Percentiles rank a stretch among this genome's conserved stretches.
Conservation (phyloP, 352 stramenopile genomes). For the Phytophthora agathidicida region DNA sequence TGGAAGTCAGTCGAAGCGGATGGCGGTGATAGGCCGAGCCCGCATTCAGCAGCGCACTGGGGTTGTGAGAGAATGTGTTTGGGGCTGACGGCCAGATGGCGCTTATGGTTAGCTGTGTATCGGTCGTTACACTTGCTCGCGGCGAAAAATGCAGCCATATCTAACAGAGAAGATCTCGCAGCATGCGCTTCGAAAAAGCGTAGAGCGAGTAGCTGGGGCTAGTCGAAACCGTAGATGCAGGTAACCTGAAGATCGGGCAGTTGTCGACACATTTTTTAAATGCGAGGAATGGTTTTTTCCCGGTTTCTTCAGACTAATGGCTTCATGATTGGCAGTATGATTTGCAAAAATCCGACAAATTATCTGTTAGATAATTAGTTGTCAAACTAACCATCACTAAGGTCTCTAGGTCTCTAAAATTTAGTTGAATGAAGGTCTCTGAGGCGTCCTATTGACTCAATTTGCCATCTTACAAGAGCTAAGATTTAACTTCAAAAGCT, state of each 20-base stretch:
- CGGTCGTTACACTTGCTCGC: background rate
- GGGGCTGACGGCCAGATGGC: slow-evolving; percentile 22
- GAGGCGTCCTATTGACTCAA: no score
- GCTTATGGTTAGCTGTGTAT: slow-evolving; percentile 10
- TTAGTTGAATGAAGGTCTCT: no score
- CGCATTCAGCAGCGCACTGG: slow-evolving; percentile 1
- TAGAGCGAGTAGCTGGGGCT: slow-evolving; percentile 1
- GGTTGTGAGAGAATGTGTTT: slow-evolving; percentile 31
- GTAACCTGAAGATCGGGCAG: slow-evolving; percentile 2
- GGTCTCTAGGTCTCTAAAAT: no score
- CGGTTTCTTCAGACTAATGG: no score
- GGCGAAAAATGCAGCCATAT: background rate
- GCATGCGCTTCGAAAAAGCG: background rate
- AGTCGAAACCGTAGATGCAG: slow-evolving; percentile 20
- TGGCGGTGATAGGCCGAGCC: background rate
- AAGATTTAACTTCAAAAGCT: no score
- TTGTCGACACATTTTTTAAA: no score
- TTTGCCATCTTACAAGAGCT: no score
- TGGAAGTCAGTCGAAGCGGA: background rate
- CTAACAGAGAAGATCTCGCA: background rate
- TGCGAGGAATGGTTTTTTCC: no score
- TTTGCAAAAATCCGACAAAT: no score
- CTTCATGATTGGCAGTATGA: no score
- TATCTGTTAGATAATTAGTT: no score
- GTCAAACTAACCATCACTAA: no score